Base-by-base conservation (phyloP, 129 eudicot genomes). In the Gnaphalium uliginosum region DNA sequence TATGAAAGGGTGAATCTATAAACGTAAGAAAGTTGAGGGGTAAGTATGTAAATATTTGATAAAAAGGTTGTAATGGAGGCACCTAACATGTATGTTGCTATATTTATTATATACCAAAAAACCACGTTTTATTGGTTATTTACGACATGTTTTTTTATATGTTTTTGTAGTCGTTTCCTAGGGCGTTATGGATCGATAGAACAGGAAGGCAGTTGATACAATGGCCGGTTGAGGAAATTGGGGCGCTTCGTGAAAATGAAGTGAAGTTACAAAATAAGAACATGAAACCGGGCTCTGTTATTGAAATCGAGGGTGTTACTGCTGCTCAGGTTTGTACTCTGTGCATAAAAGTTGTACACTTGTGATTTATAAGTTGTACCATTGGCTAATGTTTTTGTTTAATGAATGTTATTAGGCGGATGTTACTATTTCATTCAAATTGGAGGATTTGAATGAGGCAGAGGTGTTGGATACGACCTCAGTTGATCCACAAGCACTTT, bases 191-290 rank as follows among this genome's bases (percentile, higher is more conserved):
- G 82, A 73, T 82, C 0, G 82, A 82, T 9, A 29, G n/a, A 57
- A 77, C 64, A 23, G 82, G 87, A 24, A 81, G 65, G 72, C 89
- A 85, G 43, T 39, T 85, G 25, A 56, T 85, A 2, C 86, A 85
- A 58, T 85, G 89, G 89, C 89, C 89, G 0, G 80, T 82, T 0
- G 85, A 82, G 58, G 85, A 82, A 59, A 82, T 82, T 21, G 85
- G 77, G 58, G 6, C 23, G 26, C 85, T 82, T 72, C 85, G 74
- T 57, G 59, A 23, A 50, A 77, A 82, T 30, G 85, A 77, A 77
- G 82, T 82, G 14, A 77, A n/a, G 30, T 30, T 82, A 35, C 11
- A 71, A 43, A 24, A 82, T 69, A 71, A 56, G 35, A 72, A 57
- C 5, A 75, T 82, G 19, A 48, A 57, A 10, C 19, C 81, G 6